A percentile compares a stretch with the other conserved stretches of the same genome.
Conservation (phyloP, 2,329 filamentous ascomycete species). For the Dryadomyces sulphureus region DNA sequence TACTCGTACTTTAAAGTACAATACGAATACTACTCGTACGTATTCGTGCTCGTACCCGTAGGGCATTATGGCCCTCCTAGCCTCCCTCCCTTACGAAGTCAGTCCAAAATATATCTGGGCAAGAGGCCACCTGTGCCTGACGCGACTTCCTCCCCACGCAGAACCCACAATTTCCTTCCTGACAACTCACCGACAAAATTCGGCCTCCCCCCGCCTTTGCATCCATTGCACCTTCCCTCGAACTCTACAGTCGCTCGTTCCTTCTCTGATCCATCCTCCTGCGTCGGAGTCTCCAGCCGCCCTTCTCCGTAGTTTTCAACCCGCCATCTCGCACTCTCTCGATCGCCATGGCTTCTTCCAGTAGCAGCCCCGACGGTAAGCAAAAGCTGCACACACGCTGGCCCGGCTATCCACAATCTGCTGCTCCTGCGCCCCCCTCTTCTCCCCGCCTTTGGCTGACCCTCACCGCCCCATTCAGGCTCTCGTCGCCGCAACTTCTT, state of each 20-base stretch:
- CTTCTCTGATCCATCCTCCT: neutral
- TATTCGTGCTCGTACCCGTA: neutral
- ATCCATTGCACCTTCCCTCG: conserved; percentile 4
- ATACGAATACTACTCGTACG: neutral
- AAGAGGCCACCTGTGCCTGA: neutral
- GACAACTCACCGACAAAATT: conserved; percentile 6
- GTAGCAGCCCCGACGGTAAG: conserved; percentile 6
- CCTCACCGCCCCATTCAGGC: conserved; percentile 7
- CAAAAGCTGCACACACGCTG: neutral
- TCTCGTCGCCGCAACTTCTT: conserved; percentile 25
- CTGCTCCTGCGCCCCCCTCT: neutral
- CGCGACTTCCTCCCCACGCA: neutral
- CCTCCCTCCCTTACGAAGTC: neutral
- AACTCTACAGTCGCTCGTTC: neutral
- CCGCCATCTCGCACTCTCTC: neutral
- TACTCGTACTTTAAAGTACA: neutral
- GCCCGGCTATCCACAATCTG: neutral
- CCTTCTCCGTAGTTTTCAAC: neutral
- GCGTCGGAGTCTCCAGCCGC: neutral
- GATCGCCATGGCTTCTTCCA: conserved; percentile 2
- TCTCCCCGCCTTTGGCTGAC: neutral
- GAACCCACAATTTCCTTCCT: conserved; percentile 6
- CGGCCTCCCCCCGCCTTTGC: conserved; percentile 4
- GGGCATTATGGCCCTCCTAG: neutral
- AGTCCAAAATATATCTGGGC: neutral